A percentile compares a stretch with the other conserved stretches of the same genome.
Conservation (phyloP, 495 filamentous ascomycete species). For the Melanomma pulvis-pyrius region DNA sequence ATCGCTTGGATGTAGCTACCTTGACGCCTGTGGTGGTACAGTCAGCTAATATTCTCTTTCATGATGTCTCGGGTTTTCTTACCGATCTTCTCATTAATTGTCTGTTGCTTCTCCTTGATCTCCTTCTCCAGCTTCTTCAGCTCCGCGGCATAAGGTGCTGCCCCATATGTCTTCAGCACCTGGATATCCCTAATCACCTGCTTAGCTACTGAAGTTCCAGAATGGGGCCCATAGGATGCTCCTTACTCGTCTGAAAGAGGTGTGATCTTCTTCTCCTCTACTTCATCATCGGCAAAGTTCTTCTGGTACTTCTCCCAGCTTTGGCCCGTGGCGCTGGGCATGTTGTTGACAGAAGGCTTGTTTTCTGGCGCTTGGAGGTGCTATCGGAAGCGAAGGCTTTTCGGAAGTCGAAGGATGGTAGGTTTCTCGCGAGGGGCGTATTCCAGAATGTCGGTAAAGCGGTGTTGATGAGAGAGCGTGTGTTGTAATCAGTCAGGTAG, state of each 20-base stretch:
- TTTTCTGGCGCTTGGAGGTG: conserved; percentile 34
- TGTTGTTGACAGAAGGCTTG: conserved; percentile 43
- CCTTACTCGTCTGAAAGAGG: conserved; percentile 93
- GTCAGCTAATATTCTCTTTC: conserved; percentile 7
- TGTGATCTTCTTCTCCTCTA: conserved; percentile 99
- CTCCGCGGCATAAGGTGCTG: conserved; percentile 88
- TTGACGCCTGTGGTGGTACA: conserved; percentile 55
- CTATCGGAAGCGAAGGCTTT: conserved; percentile 37
- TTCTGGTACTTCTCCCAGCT: conserved; percentile 99
- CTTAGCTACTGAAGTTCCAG: conserved; percentile 13
- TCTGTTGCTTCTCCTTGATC: conserved; percentile 95
- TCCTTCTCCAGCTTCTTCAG: conserved; percentile 96
- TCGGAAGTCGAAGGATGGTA: neutral
- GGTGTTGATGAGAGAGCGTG: conserved; percentile 8
- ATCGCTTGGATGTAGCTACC: conserved; percentile 45
- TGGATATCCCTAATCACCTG: conserved; percentile 78
- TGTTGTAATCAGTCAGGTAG: conserved; percentile 3
- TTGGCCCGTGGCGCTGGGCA: conserved; percentile 89
- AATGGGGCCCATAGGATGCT: neutral
- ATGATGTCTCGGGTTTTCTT: neutral
- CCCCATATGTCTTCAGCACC: conserved; percentile 98
- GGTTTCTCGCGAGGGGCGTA: neutral
- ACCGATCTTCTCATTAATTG: conserved; percentile 97
- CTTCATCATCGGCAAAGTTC: conserved; percentile 92
- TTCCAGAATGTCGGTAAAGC: neutral